phyloP scores from a whole-genome alignment of 495 filamentous ascomycete species.

The Annulohypoxylon stygium region DNA sequence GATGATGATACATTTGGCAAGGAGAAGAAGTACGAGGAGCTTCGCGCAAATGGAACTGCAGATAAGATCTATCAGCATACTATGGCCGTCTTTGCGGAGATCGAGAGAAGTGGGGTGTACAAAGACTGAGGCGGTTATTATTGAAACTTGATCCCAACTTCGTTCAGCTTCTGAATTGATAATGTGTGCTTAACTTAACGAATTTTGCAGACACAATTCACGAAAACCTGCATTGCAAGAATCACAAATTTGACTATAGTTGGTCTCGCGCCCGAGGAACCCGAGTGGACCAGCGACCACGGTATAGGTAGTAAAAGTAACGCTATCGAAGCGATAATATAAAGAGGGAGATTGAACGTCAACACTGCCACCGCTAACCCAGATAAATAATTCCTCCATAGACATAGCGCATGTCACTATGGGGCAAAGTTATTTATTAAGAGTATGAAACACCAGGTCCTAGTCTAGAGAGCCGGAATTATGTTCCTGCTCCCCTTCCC shows the following conservation, averaged over 20 bases:
- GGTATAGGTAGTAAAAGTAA: neutral
- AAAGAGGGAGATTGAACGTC: neutral
- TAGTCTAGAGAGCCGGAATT: neutral
- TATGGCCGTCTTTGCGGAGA: conserved; percentile 22
- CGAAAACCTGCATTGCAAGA: neutral
- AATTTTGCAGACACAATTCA: neutral
- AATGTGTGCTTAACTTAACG: neutral
- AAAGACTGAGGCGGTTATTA: conserved; percentile 5
- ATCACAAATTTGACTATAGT: neutral
- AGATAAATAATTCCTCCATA: neutral
- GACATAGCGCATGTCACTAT: neutral
- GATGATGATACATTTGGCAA: conserved; percentile 14
- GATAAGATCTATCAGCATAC: conserved; percentile 30
- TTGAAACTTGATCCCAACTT: neutral
- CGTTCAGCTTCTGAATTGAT: neutral
- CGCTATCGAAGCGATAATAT: neutral
- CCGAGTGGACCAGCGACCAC: neutral
- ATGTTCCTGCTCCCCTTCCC: neutral
- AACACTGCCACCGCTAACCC: conserved; percentile 2
- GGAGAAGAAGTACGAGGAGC: conserved; percentile 17
- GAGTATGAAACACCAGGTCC: neutral
- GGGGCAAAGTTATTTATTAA: neutral
- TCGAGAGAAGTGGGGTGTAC: conserved; percentile 17
- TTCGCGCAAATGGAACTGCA: conserved; percentile 25
- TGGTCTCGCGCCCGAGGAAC: neutral